Evolutionary conservation across 208 protist species (phyloP).

Genomic region (Entamoeba invadens): DNA sequence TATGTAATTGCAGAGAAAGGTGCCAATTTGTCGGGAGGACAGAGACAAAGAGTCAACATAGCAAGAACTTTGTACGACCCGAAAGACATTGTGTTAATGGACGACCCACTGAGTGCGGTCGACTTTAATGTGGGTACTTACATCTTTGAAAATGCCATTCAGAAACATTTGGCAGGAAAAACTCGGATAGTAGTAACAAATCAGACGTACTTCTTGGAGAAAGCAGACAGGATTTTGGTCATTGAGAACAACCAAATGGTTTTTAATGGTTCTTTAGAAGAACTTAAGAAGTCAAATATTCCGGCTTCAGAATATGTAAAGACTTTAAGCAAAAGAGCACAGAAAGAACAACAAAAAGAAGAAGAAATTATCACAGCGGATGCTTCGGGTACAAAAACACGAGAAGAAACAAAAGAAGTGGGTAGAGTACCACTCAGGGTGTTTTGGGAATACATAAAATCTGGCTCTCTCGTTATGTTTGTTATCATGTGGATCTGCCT

Average conservation of each 20-base stretch:
- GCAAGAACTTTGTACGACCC: slow-evolving; percentile 49
- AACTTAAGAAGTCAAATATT: neutral
- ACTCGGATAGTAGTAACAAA: neutral
- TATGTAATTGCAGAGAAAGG: slow-evolving; percentile 69
- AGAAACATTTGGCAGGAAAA: neutral
- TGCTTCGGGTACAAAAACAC: neutral
- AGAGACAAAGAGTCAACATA: slow-evolving; percentile 50
- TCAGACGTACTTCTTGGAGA: neutral
- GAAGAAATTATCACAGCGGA: neutral
- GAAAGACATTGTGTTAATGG: slow-evolving; percentile 16
- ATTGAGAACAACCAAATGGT: neutral
- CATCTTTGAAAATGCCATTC: neutral
- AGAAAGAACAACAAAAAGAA: neutral
- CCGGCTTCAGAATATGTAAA: neutral
- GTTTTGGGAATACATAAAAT: neutral
- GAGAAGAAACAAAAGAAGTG: neutral
- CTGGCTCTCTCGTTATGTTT: neutral
- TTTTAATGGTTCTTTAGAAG: neutral
- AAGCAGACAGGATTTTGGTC: neutral
- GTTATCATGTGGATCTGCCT: neutral
- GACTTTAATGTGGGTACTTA: neutral
- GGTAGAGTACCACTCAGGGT: neutral
- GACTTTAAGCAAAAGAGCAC: neutral
- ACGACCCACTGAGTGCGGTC: neutral
- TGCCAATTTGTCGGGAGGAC: slow-evolving; percentile 57